A percentile compares a stretch with the other conserved stretches of the same genome.
phyloP scores from a whole-genome alignment of 2,329 filamentous ascomycete species.

The Verticillium dahliae region DNA sequence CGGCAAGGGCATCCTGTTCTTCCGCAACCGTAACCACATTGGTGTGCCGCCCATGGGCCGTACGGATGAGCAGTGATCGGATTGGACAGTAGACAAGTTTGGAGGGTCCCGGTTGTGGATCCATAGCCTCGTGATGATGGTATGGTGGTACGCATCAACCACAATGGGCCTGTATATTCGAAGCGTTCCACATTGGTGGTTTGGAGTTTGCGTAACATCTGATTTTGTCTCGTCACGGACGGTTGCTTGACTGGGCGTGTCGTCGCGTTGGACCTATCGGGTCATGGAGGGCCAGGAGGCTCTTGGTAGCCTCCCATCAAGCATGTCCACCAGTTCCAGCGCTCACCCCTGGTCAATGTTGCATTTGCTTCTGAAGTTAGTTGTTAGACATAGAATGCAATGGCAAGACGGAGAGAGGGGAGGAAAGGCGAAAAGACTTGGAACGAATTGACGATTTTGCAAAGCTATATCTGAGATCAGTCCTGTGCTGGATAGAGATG shows the following conservation, averaged over 20 bases:
- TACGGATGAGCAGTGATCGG: background rate
- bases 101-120: background rate
- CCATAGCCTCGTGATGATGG: background rate
- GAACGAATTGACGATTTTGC: background rate
- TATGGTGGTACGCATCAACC: background rate
- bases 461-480: background rate
- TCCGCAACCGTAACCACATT: slow-evolving; percentile 86
- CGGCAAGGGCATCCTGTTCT: slow-evolving; percentile 83
- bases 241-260: background rate
- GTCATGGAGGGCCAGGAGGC: too few relatives aligned
- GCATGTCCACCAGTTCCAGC: too few relatives aligned
- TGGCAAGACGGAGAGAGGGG: background rate
- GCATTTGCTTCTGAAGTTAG: background rate
- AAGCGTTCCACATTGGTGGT: background rate
- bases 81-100: background rate
- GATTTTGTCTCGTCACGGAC: background rate
- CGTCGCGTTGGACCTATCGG: background rate
- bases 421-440: background rate
- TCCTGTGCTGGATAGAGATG: too few relatives aligned
- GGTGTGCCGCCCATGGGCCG: slow-evolving; percentile 33
- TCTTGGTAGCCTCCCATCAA: too few relatives aligned
- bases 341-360: background rate
- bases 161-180: background rate
- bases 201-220: background rate
- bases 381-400: background rate